Evolutionary conservation across 1,139 yeast species (phyloP).

Genomic region (Maudiozyma humilis): DNA sequence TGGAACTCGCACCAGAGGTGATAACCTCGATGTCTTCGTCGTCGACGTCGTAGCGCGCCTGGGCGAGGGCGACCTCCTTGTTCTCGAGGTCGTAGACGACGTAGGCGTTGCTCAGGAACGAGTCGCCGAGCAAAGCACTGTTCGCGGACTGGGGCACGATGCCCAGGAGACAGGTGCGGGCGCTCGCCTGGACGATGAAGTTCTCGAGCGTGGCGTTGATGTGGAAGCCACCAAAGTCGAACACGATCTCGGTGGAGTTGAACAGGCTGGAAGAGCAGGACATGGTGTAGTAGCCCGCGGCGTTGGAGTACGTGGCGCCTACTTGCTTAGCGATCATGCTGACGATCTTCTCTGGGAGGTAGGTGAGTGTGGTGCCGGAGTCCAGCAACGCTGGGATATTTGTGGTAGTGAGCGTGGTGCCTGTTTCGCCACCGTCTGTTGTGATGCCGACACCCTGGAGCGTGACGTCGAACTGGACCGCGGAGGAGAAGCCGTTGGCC

Average conservation of each 20-base stretch:
- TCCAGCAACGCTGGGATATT: slow-evolving; percentile 39
- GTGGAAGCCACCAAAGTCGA: slow-evolving; percentile 47
- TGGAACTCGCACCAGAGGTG: slow-evolving; percentile 31
- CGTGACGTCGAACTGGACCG: slow-evolving; percentile 41
- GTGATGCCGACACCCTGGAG: slow-evolving; percentile 35
- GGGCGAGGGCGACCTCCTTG: slow-evolving; percentile 59
- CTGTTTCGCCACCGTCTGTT: slow-evolving; percentile 20
- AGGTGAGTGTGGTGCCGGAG: slow-evolving; percentile 43
- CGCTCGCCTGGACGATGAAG: slow-evolving; percentile 27
- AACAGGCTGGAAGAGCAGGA: slow-evolving; percentile 24
- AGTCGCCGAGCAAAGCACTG: slow-evolving; percentile 54
- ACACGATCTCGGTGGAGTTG: slow-evolving; percentile 28
- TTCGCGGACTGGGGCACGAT: slow-evolving; percentile 28
- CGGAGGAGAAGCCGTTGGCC: slow-evolving; percentile 31
- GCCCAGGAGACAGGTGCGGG: slow-evolving; percentile 31
- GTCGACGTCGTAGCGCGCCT: slow-evolving; percentile 36
- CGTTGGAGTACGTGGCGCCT: slow-evolving; percentile 34
- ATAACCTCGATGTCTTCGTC: slow-evolving; percentile 37
- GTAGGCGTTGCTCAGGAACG: slow-evolving; percentile 64
- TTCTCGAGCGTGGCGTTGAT: slow-evolving; percentile 43
- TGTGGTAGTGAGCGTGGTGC: slow-evolving; percentile 24
- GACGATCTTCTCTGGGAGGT: slow-evolving; percentile 34
- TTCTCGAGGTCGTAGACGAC: slow-evolving; percentile 71
- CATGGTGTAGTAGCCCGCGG: slow-evolving; percentile 33
- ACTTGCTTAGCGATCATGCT: slow-evolving; percentile 29